Evolutionary conservation across 2,329 filamentous ascomycete genomes (phyloP).

Genomic region (Alternaria arbusti): DNA sequence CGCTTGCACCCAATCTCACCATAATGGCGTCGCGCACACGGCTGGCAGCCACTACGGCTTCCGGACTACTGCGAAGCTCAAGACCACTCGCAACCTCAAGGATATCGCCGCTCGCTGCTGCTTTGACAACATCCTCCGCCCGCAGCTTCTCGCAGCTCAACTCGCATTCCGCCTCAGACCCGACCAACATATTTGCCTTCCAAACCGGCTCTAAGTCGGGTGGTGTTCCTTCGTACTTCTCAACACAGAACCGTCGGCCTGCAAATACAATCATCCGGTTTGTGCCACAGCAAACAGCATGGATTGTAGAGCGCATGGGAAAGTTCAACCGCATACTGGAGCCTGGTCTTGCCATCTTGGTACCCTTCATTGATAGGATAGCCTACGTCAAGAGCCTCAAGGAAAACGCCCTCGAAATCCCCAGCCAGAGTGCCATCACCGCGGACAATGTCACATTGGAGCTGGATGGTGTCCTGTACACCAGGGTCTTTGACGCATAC

Average conservation of each 20-base stretch:
- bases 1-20: slow-evolving; percentile 22
- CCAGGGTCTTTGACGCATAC: slow-evolving; percentile 95
- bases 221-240: slow-evolving; percentile 79
- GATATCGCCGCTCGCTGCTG: slow-evolving; percentile 27
- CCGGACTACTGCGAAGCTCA: slow-evolving; percentile 33
- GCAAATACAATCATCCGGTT: slow-evolving; percentile 96
- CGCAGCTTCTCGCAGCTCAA: slow-evolving; percentile 43
- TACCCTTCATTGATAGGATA: slow-evolving; percentile 92
- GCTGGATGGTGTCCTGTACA: slow-evolving; percentile 94
- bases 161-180: slow-evolving; percentile 33
- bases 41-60: slow-evolving; percentile 40
- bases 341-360: slow-evolving; percentile 85
- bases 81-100: slow-evolving; percentile 22
- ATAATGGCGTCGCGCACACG: slow-evolving; percentile 48
- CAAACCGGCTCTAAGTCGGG: slow-evolving; percentile 39
- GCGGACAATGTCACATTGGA: slow-evolving; percentile 98
- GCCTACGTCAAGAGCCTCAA: slow-evolving; percentile 98
- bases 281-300: slow-evolving; percentile 98
- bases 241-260: slow-evolving; percentile 69
- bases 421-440: slow-evolving; percentile 96
- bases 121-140: slow-evolving; percentile 20
- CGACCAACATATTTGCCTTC: slow-evolving; percentile 39
- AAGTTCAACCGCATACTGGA: slow-evolving; percentile 94
- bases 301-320: slow-evolving; percentile 99
- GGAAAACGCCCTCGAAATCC: slow-evolving; percentile 95